Conservation (phyloP, 2,329 filamentous ascomycete species). For the Proliferodiscus dingleyae region DNA sequence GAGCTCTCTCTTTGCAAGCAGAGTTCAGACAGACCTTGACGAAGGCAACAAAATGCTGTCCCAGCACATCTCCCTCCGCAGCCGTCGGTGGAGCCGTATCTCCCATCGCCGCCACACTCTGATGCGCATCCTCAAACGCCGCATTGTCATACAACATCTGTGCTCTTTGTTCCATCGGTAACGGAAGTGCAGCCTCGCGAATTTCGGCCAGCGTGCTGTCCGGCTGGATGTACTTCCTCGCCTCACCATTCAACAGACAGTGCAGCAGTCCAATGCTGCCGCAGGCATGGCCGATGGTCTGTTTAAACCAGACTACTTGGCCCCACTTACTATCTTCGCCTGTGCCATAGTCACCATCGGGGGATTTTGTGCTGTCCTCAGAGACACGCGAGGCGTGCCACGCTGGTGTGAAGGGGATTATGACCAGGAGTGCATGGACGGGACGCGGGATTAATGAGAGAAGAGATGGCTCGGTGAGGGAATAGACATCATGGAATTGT, state of each 20-base stretch:
- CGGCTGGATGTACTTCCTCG: conserved; percentile 68
- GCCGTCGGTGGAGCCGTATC: conserved; percentile 69
- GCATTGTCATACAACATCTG: conserved; percentile 73
- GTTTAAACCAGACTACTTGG: conserved; percentile 87
- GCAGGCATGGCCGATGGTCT: conserved; percentile 93
- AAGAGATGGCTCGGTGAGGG: conserved; percentile 79
- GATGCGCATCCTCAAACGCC: conserved; percentile 74
- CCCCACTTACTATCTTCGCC: conserved; percentile 75
- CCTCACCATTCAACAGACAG: conserved; percentile 72
- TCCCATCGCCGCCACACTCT: conserved; percentile 79
- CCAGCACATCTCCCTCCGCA: conserved; percentile 49
- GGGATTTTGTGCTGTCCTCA: conserved; percentile 61
- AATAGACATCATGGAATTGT: conserved; percentile 88
- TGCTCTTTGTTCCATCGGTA: conserved; percentile 63
- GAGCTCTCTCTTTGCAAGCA: too few relatives aligned
- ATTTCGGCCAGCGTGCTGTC: conserved; percentile 51
- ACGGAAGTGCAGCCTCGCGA: conserved; percentile 63
- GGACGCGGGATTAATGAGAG: conserved; percentile 87
- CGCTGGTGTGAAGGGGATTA: conserved; percentile 77
- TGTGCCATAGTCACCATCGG: conserved; percentile 64
- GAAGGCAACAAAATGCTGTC: conserved; percentile 10
- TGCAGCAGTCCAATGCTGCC: conserved; percentile 88
- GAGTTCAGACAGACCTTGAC: not conserved
- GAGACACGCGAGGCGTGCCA: conserved; percentile 75
- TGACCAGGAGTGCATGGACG: conserved; percentile 81